A percentile compares a stretch with the other conserved stretches of the same genome.
Evolutionary conservation across 352 stramenopile species (phyloP).

Genomic region (Pythium coloratum): DNA sequence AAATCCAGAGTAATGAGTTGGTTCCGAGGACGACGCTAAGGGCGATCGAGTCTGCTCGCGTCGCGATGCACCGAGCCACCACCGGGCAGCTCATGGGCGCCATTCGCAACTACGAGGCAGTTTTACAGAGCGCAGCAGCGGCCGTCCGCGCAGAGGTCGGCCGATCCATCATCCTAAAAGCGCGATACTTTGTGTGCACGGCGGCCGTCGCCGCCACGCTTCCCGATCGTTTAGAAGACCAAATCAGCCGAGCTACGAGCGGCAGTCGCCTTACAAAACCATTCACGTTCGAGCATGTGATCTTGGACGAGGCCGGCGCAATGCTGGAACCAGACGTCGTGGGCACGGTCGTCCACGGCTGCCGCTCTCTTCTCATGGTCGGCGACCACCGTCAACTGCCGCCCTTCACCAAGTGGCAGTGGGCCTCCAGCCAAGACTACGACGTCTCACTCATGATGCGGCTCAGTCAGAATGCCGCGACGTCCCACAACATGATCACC

Average conservation of each 20-base stretch:
- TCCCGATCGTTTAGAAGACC: background rate
- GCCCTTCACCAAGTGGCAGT: constrained; percentile 6
- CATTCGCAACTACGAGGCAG: no score
- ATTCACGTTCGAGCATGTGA: constrained; percentile 4
- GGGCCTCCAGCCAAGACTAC: background rate
- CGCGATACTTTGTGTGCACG: constrained; percentile 6
- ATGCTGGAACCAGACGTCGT: constrained; percentile 4
- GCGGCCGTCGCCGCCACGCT: background rate
- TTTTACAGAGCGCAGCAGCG: background rate
- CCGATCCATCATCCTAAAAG: background rate
- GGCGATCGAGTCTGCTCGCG: no score
- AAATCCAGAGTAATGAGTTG: no score
- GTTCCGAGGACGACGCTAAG: no score
- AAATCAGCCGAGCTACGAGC: background rate
- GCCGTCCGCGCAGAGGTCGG: background rate
- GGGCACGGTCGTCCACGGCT: constrained; percentile 4
- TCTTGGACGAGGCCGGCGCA: constrained; percentile 1
- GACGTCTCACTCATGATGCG: no score
- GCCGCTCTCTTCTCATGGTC: background rate
- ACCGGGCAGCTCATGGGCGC: no score
- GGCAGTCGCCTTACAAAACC: no score
- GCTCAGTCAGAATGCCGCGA: no score
- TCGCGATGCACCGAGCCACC: no score
- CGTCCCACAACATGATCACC: background rate
- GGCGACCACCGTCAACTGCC: no score